Evolutionary conservation across 352 stramenopile species (phyloP).

Genomic region (Plasmopara viticola): DNA sequence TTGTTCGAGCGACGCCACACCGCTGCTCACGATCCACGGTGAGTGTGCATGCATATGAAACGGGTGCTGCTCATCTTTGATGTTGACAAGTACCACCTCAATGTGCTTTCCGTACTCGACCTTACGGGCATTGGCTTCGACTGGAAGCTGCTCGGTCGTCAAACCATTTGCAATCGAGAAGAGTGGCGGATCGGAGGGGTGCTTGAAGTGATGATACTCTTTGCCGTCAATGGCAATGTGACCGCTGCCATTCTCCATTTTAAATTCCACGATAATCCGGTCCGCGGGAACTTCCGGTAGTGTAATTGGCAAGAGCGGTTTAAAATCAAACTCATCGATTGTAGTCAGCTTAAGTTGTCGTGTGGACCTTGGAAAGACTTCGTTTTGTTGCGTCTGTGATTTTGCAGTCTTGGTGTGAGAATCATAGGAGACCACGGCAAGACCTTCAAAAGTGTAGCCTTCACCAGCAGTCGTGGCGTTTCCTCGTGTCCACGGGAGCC

Average conservation of each 20-base stretch:
- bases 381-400: not conserved
- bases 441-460: conserved; percentile 20
- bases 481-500: conserved; percentile 6
- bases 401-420: not conserved
- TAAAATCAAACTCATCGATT: not conserved
- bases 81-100: too few species aligned
- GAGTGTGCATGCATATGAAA: too few species aligned
- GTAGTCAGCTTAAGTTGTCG: not conserved
- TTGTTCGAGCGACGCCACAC: too few species aligned
- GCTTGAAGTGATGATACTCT: too few species aligned
- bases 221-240: too few species aligned
- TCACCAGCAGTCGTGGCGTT: not conserved
- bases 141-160: too few species aligned
- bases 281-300: not conserved
- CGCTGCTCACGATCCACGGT: too few species aligned
- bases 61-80: too few species aligned
- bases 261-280: not conserved
- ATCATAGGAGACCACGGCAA: conserved; percentile 19
- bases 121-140: too few species aligned
- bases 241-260: not conserved
- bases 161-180: too few species aligned
- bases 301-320: not conserved
- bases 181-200: too few species aligned
- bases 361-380: conserved; percentile 2
- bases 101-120: too few species aligned